Evolutionary conservation across 352 stramenopile genomes (phyloP).

Genomic region (Phytopythium boreale): DNA sequence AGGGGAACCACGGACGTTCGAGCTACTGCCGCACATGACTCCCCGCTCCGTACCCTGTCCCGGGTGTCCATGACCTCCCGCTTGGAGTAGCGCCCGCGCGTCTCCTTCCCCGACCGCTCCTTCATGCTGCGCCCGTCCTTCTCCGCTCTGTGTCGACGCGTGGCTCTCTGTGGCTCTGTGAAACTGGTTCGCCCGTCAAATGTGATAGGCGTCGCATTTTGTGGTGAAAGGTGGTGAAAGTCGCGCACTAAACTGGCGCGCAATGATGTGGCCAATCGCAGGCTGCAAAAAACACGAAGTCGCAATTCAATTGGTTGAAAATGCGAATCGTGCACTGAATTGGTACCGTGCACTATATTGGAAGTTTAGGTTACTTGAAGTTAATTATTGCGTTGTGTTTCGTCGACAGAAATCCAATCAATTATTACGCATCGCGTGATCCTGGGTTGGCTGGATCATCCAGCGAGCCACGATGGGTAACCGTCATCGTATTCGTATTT

Average conservation of each 20-base stretch:
- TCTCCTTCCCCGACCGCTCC: not conserved
- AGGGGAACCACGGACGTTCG: not conserved
- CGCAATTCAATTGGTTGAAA: no score
- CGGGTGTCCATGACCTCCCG: not conserved
- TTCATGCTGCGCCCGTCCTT: not conserved
- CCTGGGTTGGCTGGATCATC: not conserved
- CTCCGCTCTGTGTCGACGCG: not conserved
- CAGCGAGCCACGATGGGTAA: not conserved
- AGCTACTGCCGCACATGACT: not conserved
- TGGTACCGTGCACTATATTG: slow-evolving; percentile 1
- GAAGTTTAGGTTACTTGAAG: slow-evolving; percentile 1
- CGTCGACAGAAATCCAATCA: not conserved
- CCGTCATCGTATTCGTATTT: not conserved
- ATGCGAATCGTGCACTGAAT: no score
- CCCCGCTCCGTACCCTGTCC: not conserved
- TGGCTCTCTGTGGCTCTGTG: not conserved
- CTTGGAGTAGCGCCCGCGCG: not conserved
- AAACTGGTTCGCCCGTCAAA: not conserved
- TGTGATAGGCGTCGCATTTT: no score
- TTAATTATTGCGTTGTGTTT: not conserved
- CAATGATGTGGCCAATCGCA: no score
- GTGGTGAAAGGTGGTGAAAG: no score
- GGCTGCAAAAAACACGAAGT: no score
- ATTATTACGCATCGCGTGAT: not conserved
- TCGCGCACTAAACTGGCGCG: not conserved